Conservation (phyloP, 2,329 filamentous ascomycete species). For the Fusarium dlaminii region DNA sequence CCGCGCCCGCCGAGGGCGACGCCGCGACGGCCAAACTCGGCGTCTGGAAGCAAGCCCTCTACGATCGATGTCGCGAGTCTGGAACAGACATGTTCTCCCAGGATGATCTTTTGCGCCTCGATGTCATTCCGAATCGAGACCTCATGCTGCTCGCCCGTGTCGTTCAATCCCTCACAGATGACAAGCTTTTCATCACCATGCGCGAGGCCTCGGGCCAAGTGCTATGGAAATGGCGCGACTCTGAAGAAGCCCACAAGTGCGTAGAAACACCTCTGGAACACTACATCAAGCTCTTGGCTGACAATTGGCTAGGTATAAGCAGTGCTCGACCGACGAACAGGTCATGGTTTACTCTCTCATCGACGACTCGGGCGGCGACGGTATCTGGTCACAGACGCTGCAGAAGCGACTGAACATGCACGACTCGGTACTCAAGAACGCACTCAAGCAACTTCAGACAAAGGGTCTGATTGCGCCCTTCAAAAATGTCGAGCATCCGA, state of each 20-base stretch:
- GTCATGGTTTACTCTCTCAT: conserved; percentile 88
- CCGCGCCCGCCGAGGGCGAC: conserved; percentile 43
- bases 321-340: conserved; percentile 75
- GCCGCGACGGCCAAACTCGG: conserved; percentile 55
- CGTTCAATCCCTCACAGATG: conserved; percentile 66
- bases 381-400: conserved; percentile 91
- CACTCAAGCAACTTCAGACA: conserved; percentile 83
- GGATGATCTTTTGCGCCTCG: conserved; percentile 65
- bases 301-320: conserved; percentile 60
- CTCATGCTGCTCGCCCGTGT: conserved; percentile 63
- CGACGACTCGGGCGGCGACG: conserved; percentile 83
- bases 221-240: conserved; percentile 66
- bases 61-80: conserved; percentile 63
- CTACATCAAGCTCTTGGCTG: conserved; percentile 3
- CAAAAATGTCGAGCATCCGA: conserved; percentile 90
- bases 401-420: conserved; percentile 84
- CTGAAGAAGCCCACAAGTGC: conserved; percentile 71
- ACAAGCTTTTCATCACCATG: conserved; percentile 65
- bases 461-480: conserved; percentile 88
- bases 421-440: conserved; percentile 81
- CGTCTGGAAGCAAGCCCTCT: conserved; percentile 65
- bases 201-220: conserved; percentile 53
- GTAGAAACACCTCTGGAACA: conserved; percentile 19
- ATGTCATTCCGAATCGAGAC: conserved; percentile 66
- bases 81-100: conserved; percentile 65